Percentiles rank a stretch among this genome's conserved stretches.
phyloP scores from a whole-genome alignment of 805 yeast genomes.

The Suhomyces sp. region DNA sequence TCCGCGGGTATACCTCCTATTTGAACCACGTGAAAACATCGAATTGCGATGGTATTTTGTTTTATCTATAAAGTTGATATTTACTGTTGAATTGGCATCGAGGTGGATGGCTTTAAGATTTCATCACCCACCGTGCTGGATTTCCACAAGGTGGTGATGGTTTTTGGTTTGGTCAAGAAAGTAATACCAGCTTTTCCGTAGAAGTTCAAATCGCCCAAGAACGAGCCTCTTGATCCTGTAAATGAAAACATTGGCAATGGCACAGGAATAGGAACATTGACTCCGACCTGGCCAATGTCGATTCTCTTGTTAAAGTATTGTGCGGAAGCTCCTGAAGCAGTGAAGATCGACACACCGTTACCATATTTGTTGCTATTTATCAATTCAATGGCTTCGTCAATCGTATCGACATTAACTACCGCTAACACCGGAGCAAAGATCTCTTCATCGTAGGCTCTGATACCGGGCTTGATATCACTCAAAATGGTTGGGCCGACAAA shows the following conservation, averaged over 20 bases:
- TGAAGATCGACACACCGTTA: slow-evolving; percentile 69
- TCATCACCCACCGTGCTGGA: slow-evolving; percentile 47
- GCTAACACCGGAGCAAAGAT: slow-evolving; percentile 75
- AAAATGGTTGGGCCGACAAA: slow-evolving; percentile 71
- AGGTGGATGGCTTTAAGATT: slow-evolving; percentile 52
- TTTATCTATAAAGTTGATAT: not conserved
- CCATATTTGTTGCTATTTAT: slow-evolving; percentile 61
- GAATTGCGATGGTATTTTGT: not conserved
- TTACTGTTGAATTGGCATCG: slow-evolving; percentile 64
- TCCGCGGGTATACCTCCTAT: not conserved
- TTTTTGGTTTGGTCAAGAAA: slow-evolving; percentile 72
- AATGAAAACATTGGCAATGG: slow-evolving; percentile 80
- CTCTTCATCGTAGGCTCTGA: slow-evolving; percentile 71
- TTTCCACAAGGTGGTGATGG: slow-evolving; percentile 69
- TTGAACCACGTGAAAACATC: not conserved
- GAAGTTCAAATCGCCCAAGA: slow-evolving; percentile 76
- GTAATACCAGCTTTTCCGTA: slow-evolving; percentile 75
- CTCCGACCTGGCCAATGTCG: slow-evolving; percentile 75
- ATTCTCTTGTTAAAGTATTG: slow-evolving; percentile 66
- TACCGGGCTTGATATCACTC: slow-evolving; percentile 60
- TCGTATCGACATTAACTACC: slow-evolving; percentile 57
- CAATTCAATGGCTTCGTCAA: slow-evolving; percentile 65
- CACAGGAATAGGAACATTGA: slow-evolving; percentile 77
- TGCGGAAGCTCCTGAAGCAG: slow-evolving; percentile 66
- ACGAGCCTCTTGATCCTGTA: slow-evolving; percentile 73